Base-by-base conservation (phyloP, 345 rosid genomes). In the Raphanus sativus region DNA sequence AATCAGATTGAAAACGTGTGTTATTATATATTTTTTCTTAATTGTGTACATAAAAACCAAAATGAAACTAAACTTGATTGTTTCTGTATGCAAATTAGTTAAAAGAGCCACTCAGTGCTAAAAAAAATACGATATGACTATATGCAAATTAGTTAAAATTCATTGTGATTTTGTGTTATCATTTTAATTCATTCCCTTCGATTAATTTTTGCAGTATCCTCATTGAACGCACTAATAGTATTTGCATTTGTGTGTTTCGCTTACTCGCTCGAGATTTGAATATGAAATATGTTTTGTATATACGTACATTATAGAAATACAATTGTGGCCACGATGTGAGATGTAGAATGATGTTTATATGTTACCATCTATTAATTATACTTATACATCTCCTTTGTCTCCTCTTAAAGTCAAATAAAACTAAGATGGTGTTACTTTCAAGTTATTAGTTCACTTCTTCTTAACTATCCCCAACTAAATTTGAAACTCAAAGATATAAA, bases 381-480 rank as follows among this genome's bases (percentile, higher is more conserved):
- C 55, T 1, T 45, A 5, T 45, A 45, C 54, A 12, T 45, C 16
- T 45, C 54, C 1, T 50, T 50, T 50, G 55, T 50, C 21, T 50
- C 55, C 55, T 50, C 55, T 50, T n/a, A n/a, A n/a, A 50, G 55
- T 50, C 8, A 50, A 50, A 50, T 50, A 5, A 50, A 50, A 50
- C n/a, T 50, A 50, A 15, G 55, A 5, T 50, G 15, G 55, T 50
- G 17, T 50, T 17, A 50, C 17, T 50, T 50, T 50, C 55, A n/a
- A 50, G 55, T 64, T 70, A 69, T 62, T 77, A 77, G 66, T 55
- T 70, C 65, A 71, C 62, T 72, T 78, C 77, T 78, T 78, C 81
- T 59, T 72, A 78, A 72, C 81, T 63, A 72, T 72, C 34, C 73
- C 73, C 77, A 71, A 78, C 81, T 78, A 78, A 40, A 56, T 77